Evolutionary conservation across 768 basidiomycete species (phyloP).

Genomic region (Kockovaella imperatae): DNA sequence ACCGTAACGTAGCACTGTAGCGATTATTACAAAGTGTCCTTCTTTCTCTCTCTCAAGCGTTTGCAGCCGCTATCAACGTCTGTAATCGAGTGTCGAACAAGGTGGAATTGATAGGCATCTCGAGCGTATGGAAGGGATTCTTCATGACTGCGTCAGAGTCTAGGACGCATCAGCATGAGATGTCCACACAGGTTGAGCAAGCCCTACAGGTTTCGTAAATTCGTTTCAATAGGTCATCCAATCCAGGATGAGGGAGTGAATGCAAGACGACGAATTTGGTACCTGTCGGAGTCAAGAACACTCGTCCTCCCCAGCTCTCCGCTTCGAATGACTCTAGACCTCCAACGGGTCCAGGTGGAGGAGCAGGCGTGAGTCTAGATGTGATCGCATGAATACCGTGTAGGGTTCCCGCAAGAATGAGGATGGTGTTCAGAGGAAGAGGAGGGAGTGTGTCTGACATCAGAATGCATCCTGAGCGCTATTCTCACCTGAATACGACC

Average conservation of each 20-base stretch:
- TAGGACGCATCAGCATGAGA: not conserved
- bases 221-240: slow-evolving; percentile 66
- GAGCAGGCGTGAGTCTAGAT: slow-evolving; percentile 70
- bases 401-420: slow-evolving; percentile 90
- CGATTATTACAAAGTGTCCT: not conserved
- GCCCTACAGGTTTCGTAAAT: slow-evolving; percentile 70
- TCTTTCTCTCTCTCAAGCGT: slow-evolving; percentile 5
- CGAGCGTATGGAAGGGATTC: slow-evolving; percentile 98
- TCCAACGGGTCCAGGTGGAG: slow-evolving; percentile 33
- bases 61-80: slow-evolving; percentile 34
- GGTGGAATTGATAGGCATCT: slow-evolving; percentile 94
- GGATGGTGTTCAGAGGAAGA: slow-evolving; percentile 58
- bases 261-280: slow-evolving; percentile 93
- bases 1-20: not conserved
- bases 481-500: slow-evolving; percentile 72
- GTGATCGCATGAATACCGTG: slow-evolving; percentile 99
- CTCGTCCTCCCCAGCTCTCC: slow-evolving; percentile 89
- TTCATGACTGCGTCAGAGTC: slow-evolving; percentile 94
- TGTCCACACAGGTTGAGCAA: not conserved
- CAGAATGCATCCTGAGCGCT: not conserved
- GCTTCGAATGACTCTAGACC: slow-evolving; percentile 85
- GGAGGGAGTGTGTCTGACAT: slow-evolving; percentile 76
- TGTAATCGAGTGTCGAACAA: slow-evolving; percentile 60
- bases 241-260: slow-evolving; percentile 58
- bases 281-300: slow-evolving; percentile 81